Conservation (phyloP, 2,329 filamentous ascomycete species). For the Penicillium sp. region DNA sequence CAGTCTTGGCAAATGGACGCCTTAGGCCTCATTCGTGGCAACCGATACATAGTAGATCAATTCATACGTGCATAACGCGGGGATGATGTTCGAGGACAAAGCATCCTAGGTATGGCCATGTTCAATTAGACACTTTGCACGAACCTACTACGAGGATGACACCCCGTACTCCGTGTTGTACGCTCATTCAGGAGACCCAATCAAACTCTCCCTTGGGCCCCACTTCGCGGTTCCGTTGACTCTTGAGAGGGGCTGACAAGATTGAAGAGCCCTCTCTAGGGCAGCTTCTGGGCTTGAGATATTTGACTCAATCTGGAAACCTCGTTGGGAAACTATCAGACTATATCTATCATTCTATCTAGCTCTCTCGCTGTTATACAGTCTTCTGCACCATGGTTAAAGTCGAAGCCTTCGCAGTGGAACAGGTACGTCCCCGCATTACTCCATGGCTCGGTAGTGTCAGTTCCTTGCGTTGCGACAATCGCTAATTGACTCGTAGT, state of each 20-base stretch:
- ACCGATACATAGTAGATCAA: too few relatives aligned
- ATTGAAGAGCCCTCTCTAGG: not conserved
- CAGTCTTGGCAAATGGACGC: not conserved
- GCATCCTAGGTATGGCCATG: too few relatives aligned
- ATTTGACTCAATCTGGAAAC: not conserved
- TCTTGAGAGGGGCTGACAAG: too few relatives aligned
- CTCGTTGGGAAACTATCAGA: too few relatives aligned
- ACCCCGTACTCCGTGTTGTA: too few relatives aligned
- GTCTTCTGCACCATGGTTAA: constrained; percentile 36
- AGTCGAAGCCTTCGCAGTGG: constrained; percentile 53
- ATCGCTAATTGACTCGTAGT: constrained; percentile 36
- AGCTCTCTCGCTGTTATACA: not conserved
- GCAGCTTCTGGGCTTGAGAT: not conserved
- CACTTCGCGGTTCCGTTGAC: too few relatives aligned
- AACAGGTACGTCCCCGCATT: constrained; percentile 55
- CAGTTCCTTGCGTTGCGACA: not conserved
- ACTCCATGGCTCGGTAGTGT: constrained; percentile 1
- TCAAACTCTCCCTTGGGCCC: too few relatives aligned
- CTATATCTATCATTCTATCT: not conserved
- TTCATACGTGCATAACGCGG: too few relatives aligned
- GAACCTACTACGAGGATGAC: too few relatives aligned
- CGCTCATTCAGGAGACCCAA: too few relatives aligned
- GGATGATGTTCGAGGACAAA: too few relatives aligned
- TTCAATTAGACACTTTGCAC: too few relatives aligned
- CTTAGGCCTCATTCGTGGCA: not conserved